phyloP scores from a whole-genome alignment of 1,284 basidiomycete genomes.

The Schizophyllum commune region DNA sequence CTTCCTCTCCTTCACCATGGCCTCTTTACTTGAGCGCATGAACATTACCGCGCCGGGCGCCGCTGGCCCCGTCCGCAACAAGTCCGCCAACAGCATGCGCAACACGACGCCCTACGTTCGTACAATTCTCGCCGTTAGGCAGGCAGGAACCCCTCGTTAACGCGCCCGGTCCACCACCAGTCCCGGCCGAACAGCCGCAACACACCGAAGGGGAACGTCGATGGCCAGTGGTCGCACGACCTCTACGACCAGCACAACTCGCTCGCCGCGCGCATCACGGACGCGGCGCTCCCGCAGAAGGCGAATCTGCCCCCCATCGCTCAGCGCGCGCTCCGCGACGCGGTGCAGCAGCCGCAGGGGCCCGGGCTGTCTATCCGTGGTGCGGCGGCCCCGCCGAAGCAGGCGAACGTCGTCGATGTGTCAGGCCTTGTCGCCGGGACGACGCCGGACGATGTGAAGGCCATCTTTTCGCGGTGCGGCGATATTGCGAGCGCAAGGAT shows the following conservation, averaged over 20 bases:
- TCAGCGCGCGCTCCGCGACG: conserved; percentile 49
- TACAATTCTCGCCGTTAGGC: conserved; percentile 24
- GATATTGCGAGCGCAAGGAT: conserved; percentile 51
- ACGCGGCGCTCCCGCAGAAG: conserved; percentile 31
- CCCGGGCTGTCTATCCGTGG: conserved; percentile 68
- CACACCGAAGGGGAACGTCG: conserved; percentile 57
- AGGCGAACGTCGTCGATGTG: conserved; percentile 70
- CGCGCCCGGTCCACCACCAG: conserved; percentile 26
- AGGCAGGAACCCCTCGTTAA: conserved; percentile 12
- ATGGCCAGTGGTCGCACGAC: conserved; percentile 67
- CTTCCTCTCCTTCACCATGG: conserved; percentile 28
- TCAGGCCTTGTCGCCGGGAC: conserved; percentile 71
- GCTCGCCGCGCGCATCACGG: conserved; percentile 51
- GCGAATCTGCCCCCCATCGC: conserved; percentile 37
- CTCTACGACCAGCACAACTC: conserved; percentile 57
- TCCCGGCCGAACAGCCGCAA: conserved; percentile 33
- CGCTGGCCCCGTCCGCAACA: conserved; percentile 53
- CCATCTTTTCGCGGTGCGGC: conserved; percentile 79
- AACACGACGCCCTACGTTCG: conserved; percentile 62
- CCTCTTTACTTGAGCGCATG: conserved; percentile 63
- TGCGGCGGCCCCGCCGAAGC: conserved; percentile 38
- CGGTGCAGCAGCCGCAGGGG: conserved; percentile 20
- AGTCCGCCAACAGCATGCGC: conserved; percentile 33
- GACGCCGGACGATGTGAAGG: conserved; percentile 76
- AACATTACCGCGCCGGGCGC: conserved; percentile 34